Percentiles rank a stretch among this genome's conserved stretches.
Evolutionary conservation across 176 grass and related monocot genomes (phyloP).

Genomic region (Lolium rigidum): DNA sequence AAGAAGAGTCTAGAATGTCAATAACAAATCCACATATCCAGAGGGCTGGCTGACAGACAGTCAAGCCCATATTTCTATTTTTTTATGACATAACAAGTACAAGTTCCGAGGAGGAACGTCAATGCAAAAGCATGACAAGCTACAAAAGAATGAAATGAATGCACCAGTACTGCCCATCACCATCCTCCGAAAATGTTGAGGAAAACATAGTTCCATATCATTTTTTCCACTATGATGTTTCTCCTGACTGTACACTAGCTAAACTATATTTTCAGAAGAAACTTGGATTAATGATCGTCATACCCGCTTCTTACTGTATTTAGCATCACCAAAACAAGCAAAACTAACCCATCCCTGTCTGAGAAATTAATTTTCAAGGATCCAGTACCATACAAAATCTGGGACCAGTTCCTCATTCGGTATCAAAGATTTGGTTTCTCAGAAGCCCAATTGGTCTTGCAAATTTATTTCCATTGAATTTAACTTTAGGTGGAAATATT

Average conservation of each 20-base stretch:
- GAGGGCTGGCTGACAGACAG: not conserved
- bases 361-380: not conserved
- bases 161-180: not conserved
- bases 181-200: not conserved
- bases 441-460: not conserved
- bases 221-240: conserved; percentile 10
- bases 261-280: not conserved
- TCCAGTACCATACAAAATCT: not conserved
- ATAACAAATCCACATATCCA: not conserved
- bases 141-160: conserved; percentile 21
- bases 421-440: not conserved
- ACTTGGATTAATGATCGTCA: not conserved
- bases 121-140: conserved; percentile 22
- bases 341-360: not conserved
- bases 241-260: not conserved
- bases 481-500: not conserved
- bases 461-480: not conserved
- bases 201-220: not conserved
- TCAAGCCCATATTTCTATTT: conserved; percentile 1
- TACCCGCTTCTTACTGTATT: not conserved
- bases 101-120: conserved; percentile 9
- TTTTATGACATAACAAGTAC: conserved; percentile 9
- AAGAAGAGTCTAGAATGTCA: not conserved
- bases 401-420: not conserved
- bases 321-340: not conserved